Conservation (phyloP, 805 yeast species). For the Candida takata region DNA sequence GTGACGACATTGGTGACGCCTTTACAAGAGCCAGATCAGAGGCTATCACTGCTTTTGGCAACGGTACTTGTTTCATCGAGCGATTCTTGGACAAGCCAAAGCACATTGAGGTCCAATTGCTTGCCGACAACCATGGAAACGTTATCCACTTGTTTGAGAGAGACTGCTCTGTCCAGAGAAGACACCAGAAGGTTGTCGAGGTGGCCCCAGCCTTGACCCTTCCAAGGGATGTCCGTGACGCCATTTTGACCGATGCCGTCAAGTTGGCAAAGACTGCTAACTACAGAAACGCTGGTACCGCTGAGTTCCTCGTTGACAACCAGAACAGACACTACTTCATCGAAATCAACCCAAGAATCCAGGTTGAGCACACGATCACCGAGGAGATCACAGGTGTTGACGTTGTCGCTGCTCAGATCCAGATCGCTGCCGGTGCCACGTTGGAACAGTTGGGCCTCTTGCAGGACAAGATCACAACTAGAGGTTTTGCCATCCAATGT, state of each 20-base stretch:
- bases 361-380: slow-evolving; percentile 97
- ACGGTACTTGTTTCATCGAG: slow-evolving; percentile 97
- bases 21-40: slow-evolving; percentile 90
- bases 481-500: slow-evolving; percentile 98
- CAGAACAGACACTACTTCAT: slow-evolving; percentile 95
- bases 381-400: slow-evolving; percentile 99
- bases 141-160: slow-evolving; percentile 94
- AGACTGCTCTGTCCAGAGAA: slow-evolving; percentile 99
- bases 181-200: slow-evolving; percentile 98
- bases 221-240: slow-evolving; percentile 77
- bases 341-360: slow-evolving; percentile 97
- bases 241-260: slow-evolving; percentile 92
- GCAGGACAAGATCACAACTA: slow-evolving; percentile 90
- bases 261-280: slow-evolving; percentile 81
- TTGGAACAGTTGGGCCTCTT: slow-evolving; percentile 84
- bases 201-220: slow-evolving; percentile 95
- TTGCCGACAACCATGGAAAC: slow-evolving; percentile 91
- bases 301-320: slow-evolving; percentile 90
- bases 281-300: slow-evolving; percentile 97
- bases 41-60: slow-evolving; percentile 94
- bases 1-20: slow-evolving; percentile 88
- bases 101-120: slow-evolving; percentile 94
- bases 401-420: slow-evolving; percentile 96
- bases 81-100: slow-evolving; percentile 92
- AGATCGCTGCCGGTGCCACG: slow-evolving; percentile 97